phyloP scores from a whole-genome alignment of 441 rosid genomes.

The Eruca vesicaria region DNA sequence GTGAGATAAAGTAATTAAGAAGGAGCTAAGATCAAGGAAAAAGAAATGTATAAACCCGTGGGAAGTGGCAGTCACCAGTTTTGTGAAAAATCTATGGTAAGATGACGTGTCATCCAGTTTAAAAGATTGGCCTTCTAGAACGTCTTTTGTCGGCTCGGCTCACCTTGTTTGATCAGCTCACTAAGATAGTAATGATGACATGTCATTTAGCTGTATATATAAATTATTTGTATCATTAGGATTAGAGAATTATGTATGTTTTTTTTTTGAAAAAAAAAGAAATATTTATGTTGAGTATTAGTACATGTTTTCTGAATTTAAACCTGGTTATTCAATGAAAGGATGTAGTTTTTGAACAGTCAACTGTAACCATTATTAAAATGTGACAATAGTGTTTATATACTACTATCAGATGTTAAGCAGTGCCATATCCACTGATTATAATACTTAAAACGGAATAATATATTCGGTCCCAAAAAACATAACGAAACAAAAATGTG shows the following conservation, averaged over 20 bases:
- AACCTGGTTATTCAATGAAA: neutral
- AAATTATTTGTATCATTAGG: too few species aligned
- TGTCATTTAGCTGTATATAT: neutral
- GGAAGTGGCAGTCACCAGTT: constrained; percentile 28
- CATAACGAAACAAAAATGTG: too few species aligned
- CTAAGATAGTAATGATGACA: neutral
- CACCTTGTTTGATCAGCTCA: neutral
- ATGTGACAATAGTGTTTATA: neutral
- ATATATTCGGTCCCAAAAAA: neutral
- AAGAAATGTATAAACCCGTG: constrained; percentile 31
- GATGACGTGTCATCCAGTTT: constrained; percentile 33
- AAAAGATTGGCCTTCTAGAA: constrained; percentile 36
- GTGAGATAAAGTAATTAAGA: neutral
- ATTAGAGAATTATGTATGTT: neutral
- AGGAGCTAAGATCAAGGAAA: constrained; percentile 9
- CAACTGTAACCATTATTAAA: constrained; percentile 4
- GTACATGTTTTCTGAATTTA: neutral
- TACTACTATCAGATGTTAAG: neutral
- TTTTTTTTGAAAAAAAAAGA: too few species aligned
- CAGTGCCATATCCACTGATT: neutral
- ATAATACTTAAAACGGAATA: neutral
- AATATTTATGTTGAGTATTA: neutral
- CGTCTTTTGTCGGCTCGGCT: neutral
- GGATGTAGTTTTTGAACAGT: constrained; percentile 14
- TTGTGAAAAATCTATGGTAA: constrained; percentile 25